These are phyloP conservation scores for Acanthamoeba triangularis DNA, from an alignment of 208 protist species.

Conservation along the genomic window DNA sequence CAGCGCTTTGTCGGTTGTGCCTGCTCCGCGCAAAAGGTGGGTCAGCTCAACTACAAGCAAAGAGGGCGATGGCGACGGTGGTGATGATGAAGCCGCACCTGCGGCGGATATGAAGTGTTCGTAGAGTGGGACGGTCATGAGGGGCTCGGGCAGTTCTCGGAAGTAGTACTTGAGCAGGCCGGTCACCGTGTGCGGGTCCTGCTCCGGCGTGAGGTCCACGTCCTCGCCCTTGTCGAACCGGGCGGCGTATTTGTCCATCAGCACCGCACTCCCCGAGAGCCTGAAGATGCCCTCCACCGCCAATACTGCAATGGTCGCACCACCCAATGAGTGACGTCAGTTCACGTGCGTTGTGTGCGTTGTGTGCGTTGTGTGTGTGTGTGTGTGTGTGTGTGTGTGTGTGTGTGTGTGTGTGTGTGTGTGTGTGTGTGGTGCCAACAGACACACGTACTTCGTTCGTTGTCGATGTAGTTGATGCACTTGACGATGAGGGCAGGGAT, in stretches of 20 bases:
- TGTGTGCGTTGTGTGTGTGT: too few relatives aligned
- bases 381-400: too few relatives aligned
- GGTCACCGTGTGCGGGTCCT: constrained; percentile 77
- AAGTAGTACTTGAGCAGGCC: constrained; percentile 81
- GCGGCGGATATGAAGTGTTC: constrained; percentile 5
- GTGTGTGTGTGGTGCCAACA: background rate
- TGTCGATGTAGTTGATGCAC: constrained; percentile 64
- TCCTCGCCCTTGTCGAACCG: constrained; percentile 75
- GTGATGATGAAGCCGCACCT: background rate
- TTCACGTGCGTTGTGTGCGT: too few relatives aligned
- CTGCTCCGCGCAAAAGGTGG: background rate
- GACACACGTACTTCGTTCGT: constrained; percentile 53
- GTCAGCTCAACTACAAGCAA: too few relatives aligned
- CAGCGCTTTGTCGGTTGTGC: constrained; percentile 46
- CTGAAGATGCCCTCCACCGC: constrained; percentile 61
- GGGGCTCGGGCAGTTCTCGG: constrained; percentile 76
- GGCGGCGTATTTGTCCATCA: constrained; percentile 70
- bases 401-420: too few relatives aligned
- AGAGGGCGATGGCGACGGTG: too few relatives aligned
- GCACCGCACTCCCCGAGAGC: constrained; percentile 49
- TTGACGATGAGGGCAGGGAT: constrained; percentile 69
- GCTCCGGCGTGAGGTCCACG: constrained; percentile 77
- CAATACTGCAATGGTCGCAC: background rate
- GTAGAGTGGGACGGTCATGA: constrained; percentile 42
- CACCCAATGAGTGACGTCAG: too few relatives aligned